Conservation (phyloP, 306 rosid genomes). For the Heteromeles arbutifolia region DNA sequence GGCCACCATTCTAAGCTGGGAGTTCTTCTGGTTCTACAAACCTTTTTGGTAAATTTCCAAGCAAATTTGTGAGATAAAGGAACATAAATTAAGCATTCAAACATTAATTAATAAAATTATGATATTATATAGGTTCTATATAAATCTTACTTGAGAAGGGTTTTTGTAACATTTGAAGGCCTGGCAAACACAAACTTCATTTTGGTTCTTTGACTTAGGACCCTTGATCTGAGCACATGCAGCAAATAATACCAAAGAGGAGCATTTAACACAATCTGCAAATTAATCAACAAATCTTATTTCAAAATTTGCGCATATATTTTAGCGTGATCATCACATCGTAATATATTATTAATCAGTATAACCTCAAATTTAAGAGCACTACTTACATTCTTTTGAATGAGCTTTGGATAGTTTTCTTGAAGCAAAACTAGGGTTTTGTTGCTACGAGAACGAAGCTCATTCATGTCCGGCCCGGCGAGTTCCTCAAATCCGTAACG, state of each 20-base stretch:
- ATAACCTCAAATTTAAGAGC: not conserved
- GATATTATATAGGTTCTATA: not conserved
- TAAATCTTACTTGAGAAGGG: slow-evolving; percentile 51
- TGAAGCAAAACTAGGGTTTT: slow-evolving; percentile 40
- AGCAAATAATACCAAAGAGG: slow-evolving; percentile 76
- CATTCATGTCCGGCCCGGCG: slow-evolving; percentile 47
- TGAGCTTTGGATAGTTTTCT: slow-evolving; percentile 57
- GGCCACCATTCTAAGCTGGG: slow-evolving; percentile 75
- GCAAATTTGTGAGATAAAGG: not conserved
- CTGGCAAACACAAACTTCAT: slow-evolving; percentile 57
- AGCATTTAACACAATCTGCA: slow-evolving; percentile 62
- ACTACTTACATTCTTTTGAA: slow-evolving; percentile 33
- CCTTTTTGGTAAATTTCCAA: slow-evolving; percentile 23
- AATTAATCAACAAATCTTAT: not conserved
- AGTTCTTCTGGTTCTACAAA: slow-evolving; percentile 65
- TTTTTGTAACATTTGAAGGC: slow-evolving; percentile 44
- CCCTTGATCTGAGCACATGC: slow-evolving; percentile 44
- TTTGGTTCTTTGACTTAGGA: slow-evolving; percentile 42
- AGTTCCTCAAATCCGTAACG: slow-evolving; percentile 57
- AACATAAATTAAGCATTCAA: not conserved
- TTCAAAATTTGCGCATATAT: too few species aligned
- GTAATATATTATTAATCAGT: too few species aligned
- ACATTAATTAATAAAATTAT: not conserved
- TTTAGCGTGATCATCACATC: not conserved
- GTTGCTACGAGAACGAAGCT: slow-evolving; percentile 38